Base-by-base conservation (phyloP, 2,329 filamentous ascomycete genomes). In the Pyrenochaeta sp. region DNA sequence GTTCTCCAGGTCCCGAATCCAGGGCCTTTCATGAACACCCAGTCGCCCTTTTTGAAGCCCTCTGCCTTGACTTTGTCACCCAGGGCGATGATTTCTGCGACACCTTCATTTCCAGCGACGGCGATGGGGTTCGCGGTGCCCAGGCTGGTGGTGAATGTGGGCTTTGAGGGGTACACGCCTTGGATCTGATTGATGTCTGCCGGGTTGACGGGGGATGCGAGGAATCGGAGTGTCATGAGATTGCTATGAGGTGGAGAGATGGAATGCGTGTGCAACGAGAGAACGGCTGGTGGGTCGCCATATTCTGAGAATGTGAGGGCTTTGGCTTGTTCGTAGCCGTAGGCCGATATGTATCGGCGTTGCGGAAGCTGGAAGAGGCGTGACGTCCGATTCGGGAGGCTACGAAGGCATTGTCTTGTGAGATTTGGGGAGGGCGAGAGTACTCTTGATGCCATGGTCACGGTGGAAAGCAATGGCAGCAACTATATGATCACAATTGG, bases 141-240 rank as follows among this genome's bases (percentile, higher is more conserved):
- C 41, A 99, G 83, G 1, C 83, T 73, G 5, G 85, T 86, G 13
- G 84, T 86, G 73, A 96, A 92, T 30, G 81, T 77, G 0, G 92
- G 91, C 68, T 90, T 90, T 31, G 85, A 85, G 50, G 93, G 93
- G 76, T 99, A 99, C 3, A 93, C 91, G 55, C 94, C 94, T 77
- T 99, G 94, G 64, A 99, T 89, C 63, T 93, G 93, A 78, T 99
- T 99, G 72, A 99, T 89, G 75, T 99, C 94, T 65, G 94, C 92
- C 17, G 94, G 94, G 76, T 99, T 99, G 72, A 99, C 90, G 44
- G 94, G 90, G 1, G 91, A 85, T 21, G 92, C 89, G 61, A 99
- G 89, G 61, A 94, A 87, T 71, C 90, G 90, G 48, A 99, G 78
- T 41, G 93, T 91, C 58, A 95, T 76, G 52, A 81, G 76, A 41